Conservation (phyloP, 495 filamentous ascomycete genomes). For the Neurospora africana region DNA sequence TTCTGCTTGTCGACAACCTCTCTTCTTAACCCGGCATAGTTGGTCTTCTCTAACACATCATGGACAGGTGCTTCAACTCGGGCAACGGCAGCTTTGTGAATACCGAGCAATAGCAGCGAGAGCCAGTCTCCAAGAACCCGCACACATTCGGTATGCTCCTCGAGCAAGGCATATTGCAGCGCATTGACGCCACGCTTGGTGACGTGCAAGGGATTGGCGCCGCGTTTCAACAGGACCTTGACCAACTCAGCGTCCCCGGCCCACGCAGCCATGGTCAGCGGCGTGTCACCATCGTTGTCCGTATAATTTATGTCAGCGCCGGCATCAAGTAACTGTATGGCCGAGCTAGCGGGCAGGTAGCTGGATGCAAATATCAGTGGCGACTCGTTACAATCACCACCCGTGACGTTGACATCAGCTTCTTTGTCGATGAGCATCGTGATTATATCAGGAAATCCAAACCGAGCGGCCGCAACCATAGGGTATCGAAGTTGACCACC, state of each 20-base stretch:
- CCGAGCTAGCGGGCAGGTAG: too few relatives aligned
- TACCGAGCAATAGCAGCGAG: neutral
- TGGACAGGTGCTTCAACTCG: neutral
- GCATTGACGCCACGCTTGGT: neutral
- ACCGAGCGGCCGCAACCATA: constrained; percentile 19
- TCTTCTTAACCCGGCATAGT: too few relatives aligned
- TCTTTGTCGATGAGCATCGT: too few relatives aligned
- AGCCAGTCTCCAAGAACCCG: too few relatives aligned
- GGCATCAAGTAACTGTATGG: too few relatives aligned
- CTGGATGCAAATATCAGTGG: too few relatives aligned
- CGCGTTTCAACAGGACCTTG: neutral
- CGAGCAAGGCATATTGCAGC: too few relatives aligned
- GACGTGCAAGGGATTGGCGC: neutral
- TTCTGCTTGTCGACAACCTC: too few relatives aligned
- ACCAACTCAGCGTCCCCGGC: neutral
- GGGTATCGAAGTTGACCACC: constrained; percentile 14
- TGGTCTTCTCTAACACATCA: too few relatives aligned
- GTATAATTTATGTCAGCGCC: constrained; percentile 24
- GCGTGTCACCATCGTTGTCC: constrained; percentile 21
- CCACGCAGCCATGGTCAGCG: constrained; percentile 11
- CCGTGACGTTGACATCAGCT: constrained; percentile 8
- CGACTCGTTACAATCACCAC: too few relatives aligned
- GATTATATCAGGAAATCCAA: too few relatives aligned
- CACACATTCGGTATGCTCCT: too few relatives aligned
- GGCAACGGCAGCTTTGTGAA: neutral